Evolutionary conservation across 352 stramenopile species (phyloP), one percentile per base, ranked within the genome.

Genomic region (Globisporangium yorkense): DNA sequence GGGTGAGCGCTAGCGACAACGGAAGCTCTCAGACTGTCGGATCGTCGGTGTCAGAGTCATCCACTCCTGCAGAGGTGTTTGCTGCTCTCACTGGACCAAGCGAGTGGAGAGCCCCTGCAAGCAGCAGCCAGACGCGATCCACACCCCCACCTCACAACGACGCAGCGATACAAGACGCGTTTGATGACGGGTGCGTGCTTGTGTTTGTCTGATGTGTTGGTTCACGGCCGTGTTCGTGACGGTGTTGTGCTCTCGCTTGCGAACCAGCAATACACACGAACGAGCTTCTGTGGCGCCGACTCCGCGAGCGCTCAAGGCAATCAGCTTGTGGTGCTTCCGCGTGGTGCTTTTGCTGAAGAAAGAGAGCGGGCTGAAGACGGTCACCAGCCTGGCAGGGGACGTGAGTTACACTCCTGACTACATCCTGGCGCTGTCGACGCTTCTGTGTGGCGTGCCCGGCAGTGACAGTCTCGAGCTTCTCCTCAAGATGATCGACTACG

Each of bases 291-390:
- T 15, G 1, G 2, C 39, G 35, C 31, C 35, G 20, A 66, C 45
- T 18, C n/a, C 46, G 20, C 51, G n/a, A 7, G n/a, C n/a, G 1
- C 58, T 73, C 43, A 76, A 72, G 37, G 77, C 55, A 51, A 74
- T 82, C 46, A 75, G 66, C 18, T 61, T 93, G 16, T 93, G 81
- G 84, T 88, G 70, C 45, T 77, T 93, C 33, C 84, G 84, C 10
- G 44, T 91, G 21, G 70, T 93, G 21, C 63, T 93, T 35, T 61
- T 91, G 6, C 62, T 93, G 29, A 93, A 93, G 63, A 89, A 88
- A 57, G 81, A 90, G 27, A 85, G 67, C 27, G 84, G 81, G 10
- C 49, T 90, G 21, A 80, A 86, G 43, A 62, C 69, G 2, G 68
- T 93, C 31, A 71, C 75, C 37, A 77, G 74, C 13, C 69, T 81